These are phyloP conservation scores for Microcyclospora tardicrescens DNA, from an alignment of 2,329 filamentous ascomycete species.

Conservation along the genomic window DNA sequence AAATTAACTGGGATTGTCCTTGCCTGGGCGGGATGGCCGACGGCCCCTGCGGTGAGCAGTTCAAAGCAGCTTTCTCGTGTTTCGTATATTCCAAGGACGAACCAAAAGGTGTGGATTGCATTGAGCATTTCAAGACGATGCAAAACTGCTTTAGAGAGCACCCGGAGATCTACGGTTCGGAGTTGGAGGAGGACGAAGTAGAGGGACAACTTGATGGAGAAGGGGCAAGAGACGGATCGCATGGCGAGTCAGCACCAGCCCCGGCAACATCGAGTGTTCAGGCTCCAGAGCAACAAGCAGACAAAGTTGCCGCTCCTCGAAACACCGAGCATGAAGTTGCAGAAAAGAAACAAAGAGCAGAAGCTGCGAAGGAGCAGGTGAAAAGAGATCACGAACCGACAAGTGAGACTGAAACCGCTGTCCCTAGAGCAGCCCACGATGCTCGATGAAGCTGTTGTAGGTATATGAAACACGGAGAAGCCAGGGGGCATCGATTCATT, in stretches of 20 bases:
- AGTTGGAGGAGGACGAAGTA: constrained; percentile 67
- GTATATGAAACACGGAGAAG: constrained; percentile 1
- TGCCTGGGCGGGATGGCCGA: constrained; percentile 95
- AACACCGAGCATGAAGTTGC: constrained; percentile 7
- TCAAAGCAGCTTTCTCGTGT: constrained; percentile 92
- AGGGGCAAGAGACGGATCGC: constrained; percentile 5
- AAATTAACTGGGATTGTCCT: constrained; percentile 99
- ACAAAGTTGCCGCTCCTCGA: constrained; percentile 12
- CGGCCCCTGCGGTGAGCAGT: constrained; percentile 89
- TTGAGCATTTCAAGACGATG: constrained; percentile 56
- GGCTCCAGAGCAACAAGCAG: neutral
- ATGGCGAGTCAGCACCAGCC: constrained; percentile 2
- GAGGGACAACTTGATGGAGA: constrained; percentile 11
- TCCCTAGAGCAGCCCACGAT: constrained; percentile 41
- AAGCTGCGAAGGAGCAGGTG: constrained; percentile 21
- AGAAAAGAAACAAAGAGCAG: constrained; percentile 16
- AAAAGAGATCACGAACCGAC: constrained; percentile 17
- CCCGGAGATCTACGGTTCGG: constrained; percentile 83
- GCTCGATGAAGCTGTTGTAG: constrained; percentile 3
- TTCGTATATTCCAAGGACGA: constrained; percentile 94
- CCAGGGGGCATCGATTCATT: neutral
- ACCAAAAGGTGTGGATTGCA: constrained; percentile 50
- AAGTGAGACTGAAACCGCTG: constrained; percentile 31
- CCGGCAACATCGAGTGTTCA: neutral
- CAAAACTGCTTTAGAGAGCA: constrained; percentile 91